Base-by-base conservation (phyloP, 306 rosid species). In the Dalbergia cochinchinensis region DNA sequence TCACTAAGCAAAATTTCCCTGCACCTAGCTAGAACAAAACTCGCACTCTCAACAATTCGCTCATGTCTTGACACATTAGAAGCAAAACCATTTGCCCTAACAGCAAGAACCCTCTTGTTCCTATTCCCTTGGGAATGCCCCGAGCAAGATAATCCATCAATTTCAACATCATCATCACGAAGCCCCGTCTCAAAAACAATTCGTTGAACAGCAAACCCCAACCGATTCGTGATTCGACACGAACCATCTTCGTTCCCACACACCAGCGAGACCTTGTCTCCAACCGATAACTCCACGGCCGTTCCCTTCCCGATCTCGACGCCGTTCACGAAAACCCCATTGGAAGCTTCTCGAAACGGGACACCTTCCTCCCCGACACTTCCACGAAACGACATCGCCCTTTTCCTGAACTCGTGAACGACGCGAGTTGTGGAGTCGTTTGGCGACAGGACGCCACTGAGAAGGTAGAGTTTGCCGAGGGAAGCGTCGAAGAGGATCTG, bases 301-400 rank as follows among this genome's bases (percentile, higher is more conserved):
- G 13, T 61, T 39, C 89, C 84, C 69, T 54, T 83, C 41, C 79
- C 45, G 18, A 90, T 60, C 83, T 80, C 82, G 69, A 86, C 79
- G 6, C 96, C 87, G 70, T 92, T 90, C 68, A 90, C 88, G 62
- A 89, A 91, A 51, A 90, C 87, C 47, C 96, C 92, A 73, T 90
- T 92, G 71, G 83, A 83, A 75, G 93, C 83, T 77, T 79, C 85
- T 65, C 72, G 76, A 78, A 84, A 14, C 53, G 22, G 62, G 33
- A 76, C 10, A 8, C 12, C 20, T 1, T 47, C 26, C 6, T n/a
- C 26, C 13, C n/a, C 10, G 7, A 10, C 15, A 4, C 71, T 13
- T 3, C 62, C 50, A 34, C 8, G 16, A 80, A 62, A 60, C 14
- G 45, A 0, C 19, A 39, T 82, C 11, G 55, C 20, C 51, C 86